Evolutionary conservation across 352 stramenopile genomes (phyloP), one percentile per base, ranked within the genome.

Genomic region (Phytophthora chlamydospora): DNA sequence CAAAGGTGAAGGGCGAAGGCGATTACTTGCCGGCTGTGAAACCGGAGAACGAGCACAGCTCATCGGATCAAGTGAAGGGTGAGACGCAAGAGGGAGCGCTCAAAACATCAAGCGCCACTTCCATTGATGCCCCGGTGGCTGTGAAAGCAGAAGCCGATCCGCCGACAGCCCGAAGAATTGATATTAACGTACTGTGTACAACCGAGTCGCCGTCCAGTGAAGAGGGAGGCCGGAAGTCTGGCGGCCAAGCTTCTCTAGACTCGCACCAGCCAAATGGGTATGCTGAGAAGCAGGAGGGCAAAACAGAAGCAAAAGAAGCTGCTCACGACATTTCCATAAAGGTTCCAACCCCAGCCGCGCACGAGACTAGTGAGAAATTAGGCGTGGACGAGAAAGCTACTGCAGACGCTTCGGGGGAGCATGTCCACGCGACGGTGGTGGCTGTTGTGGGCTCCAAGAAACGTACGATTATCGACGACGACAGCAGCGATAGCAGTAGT

Each of bases 401-500:
- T 36, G 49, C 71, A 57, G 66, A 74, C 27, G 58, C 66, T 68
- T 62, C 59, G 42, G 32, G 38, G 34, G 40, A 63, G 17, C 66
- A 67, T 27, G 35, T 35, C 9, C 55, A 68, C 35, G 14, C 46
- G 42, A 29, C 56, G n/a, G 61, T 61, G 33, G 58, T 69, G 45
- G 39, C 50, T 21, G 21, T 68, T 24, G 45, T 73, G 6, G 66
- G 72, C 16, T 63, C 68, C 12, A 89, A 83, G 61, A 89, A 89
- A 45, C 68, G 78, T 47, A 73, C 77, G 44, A 86, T 89, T 54
- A 72, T 89, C 32, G 78, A 88, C 17, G 80, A 89, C 48, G 80
- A 89, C 54, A 77, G 66, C 46, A 80, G 71, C 14, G 76, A 83
- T 39, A 83, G 76, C 62, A 66, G 42, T 49, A 80, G 66, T 24